These are phyloP conservation scores for Eucalyptus victrix DNA, from an alignment of 345 rosid genomes.

Conservation along the genomic window DNA sequence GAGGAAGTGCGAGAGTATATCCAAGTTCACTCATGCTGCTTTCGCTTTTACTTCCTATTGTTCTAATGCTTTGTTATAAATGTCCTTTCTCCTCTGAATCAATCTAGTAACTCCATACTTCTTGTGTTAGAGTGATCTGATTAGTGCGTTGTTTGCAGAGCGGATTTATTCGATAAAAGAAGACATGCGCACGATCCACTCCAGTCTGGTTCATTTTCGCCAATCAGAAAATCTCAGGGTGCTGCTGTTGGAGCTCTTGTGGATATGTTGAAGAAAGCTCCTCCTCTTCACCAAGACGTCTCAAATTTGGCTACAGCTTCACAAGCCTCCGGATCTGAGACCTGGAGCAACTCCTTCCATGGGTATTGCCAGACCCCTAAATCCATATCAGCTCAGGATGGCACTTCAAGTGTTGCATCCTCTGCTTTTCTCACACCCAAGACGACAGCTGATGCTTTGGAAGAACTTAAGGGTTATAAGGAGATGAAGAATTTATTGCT, in stretches of 20 bases:
- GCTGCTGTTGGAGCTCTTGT: constrained; percentile 94
- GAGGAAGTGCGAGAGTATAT: not conserved
- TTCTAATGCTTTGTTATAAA: not conserved
- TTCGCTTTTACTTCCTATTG: not conserved
- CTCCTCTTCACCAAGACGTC: constrained; percentile 59
- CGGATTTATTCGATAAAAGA: constrained; percentile 48
- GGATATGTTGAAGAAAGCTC: constrained; percentile 74
- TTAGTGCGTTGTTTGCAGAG: constrained; percentile 17
- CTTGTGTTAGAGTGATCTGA: not conserved
- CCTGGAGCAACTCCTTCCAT: constrained; percentile 1
- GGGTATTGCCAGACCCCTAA: constrained; percentile 4
- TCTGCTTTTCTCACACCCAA: constrained; percentile 34
- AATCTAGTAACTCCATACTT: not conserved
- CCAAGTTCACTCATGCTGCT: not conserved
- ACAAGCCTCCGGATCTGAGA: constrained; percentile 17
- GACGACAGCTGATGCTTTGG: constrained; percentile 85
- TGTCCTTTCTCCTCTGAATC: not conserved
- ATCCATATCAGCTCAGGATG: constrained; percentile 5
- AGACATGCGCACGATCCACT: constrained; percentile 22
- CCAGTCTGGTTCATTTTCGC: constrained; percentile 34
- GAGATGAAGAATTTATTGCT: constrained; percentile 54
- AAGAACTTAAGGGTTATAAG: constrained; percentile 67
- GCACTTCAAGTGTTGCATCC: constrained; percentile 28
- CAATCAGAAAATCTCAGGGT: constrained; percentile 53
- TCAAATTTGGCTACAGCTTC: constrained; percentile 11